Evolutionary conservation across 2,329 filamentous ascomycete species (phyloP).

Genomic region (Chaetomiaceae sp.): DNA sequence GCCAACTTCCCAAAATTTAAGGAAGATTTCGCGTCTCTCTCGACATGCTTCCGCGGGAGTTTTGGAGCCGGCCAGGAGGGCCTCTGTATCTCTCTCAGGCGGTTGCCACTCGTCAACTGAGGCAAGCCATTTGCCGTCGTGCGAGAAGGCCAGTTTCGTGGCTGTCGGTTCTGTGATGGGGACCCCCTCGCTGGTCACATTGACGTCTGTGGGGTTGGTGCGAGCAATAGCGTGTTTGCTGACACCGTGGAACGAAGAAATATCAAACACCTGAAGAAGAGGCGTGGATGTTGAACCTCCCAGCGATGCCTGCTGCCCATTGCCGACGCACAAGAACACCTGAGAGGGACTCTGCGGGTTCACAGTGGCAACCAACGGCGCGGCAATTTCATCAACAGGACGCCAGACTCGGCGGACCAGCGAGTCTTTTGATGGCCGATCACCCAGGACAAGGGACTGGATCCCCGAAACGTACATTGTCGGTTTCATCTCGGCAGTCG

Average conservation of each 20-base stretch:
- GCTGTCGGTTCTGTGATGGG: constrained; percentile 74
- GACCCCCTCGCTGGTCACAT: constrained; percentile 65
- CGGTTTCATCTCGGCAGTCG: constrained; percentile 82
- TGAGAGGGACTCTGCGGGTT: constrained; percentile 59
- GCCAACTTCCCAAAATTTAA: constrained; percentile 85
- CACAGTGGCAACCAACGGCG: constrained; percentile 55
- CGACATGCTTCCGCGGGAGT: constrained; percentile 40
- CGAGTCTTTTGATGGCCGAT: constrained; percentile 46
- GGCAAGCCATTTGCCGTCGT: constrained; percentile 82
- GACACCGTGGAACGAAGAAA: constrained; percentile 71
- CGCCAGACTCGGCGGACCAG: constrained; percentile 50
- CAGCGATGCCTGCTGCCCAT: constrained; percentile 52
- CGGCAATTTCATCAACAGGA: constrained; percentile 38
- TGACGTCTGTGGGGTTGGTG: constrained; percentile 79
- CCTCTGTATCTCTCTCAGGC: constrained; percentile 60
- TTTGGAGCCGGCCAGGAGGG: constrained; percentile 42
- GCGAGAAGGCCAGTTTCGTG: constrained; percentile 67
- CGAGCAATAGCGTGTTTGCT: constrained; percentile 84
- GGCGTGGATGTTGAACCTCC: constrained; percentile 46
- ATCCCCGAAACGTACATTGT: constrained; percentile 80
- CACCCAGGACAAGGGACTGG: constrained; percentile 56
- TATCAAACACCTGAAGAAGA: constrained; percentile 78
- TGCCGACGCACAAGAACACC: constrained; percentile 64
- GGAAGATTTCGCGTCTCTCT: constrained; percentile 64
- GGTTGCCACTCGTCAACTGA: constrained; percentile 90